Evolutionary conservation across 495 filamentous ascomycete genomes (phyloP).

Genomic region (Aspergillus campestris): DNA sequence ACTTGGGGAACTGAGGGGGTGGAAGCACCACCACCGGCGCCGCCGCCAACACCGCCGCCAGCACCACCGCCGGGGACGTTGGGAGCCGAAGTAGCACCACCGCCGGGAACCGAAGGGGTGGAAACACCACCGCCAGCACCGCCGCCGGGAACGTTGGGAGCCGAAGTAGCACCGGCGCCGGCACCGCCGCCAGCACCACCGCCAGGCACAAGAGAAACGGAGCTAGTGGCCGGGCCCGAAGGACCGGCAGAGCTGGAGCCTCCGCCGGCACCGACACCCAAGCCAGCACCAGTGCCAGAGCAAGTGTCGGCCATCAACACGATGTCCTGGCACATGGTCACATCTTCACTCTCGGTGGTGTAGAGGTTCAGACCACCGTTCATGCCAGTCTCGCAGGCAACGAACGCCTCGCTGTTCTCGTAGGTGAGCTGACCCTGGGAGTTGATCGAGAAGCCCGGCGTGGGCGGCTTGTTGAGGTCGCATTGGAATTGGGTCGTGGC

Average conservation of each 20-base stretch:
- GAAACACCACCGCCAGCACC: neutral
- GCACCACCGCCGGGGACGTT: neutral
- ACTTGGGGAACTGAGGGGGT: conserved; percentile 2
- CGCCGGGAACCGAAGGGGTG: conserved; percentile 2
- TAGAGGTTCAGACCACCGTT: conserved; percentile 46
- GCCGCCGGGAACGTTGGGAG: neutral
- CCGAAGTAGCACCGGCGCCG: neutral
- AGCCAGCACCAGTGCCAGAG: conserved; percentile 18
- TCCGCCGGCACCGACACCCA: conserved; percentile 8
- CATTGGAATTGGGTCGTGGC: conserved; percentile 58
- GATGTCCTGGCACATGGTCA: conserved; percentile 39
- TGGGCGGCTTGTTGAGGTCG: conserved; percentile 41
- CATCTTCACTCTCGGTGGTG: conserved; percentile 32
- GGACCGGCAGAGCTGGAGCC: conserved; percentile 10
- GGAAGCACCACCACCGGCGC: no score
- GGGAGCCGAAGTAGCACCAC: neutral
- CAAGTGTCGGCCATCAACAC: conserved; percentile 42
- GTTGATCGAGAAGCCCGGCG: conserved; percentile 39
- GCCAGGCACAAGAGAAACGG: conserved; percentile 1
- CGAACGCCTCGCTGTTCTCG: conserved; percentile 38
- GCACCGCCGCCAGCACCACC: neutral
- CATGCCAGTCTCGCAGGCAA: conserved; percentile 45
- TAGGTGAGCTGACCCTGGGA: conserved; percentile 39
- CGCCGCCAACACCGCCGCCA: no score
- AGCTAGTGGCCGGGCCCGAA: conserved; percentile 3